Percentiles rank a stretch among this genome's conserved stretches.
Conservation (phyloP, 2,329 filamentous ascomycete species). For the Spiromastix sp. region DNA sequence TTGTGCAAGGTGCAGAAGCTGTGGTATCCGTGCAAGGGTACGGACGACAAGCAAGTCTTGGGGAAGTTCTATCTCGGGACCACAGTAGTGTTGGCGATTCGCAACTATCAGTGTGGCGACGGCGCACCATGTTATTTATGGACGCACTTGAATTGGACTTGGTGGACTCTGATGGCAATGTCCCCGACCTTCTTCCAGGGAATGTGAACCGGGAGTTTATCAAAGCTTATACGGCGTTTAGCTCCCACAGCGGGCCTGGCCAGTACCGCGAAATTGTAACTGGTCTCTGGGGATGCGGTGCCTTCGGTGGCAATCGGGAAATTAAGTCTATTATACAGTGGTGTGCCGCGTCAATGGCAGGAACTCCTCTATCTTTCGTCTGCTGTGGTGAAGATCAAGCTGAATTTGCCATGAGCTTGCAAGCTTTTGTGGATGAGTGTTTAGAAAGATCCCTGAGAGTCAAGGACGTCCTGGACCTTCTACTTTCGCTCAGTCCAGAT, state of each 20-base stretch:
- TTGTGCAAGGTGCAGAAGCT: slow-evolving; percentile 8
- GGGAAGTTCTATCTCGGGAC: slow-evolving; percentile 1
- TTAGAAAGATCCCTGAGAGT: slow-evolving; percentile 2
- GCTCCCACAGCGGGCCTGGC: not conserved
- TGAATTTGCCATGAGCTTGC: slow-evolving; percentile 4
- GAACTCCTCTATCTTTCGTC: slow-evolving; percentile 6
- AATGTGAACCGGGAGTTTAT: slow-evolving; percentile 8
- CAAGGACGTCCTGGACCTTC: slow-evolving; percentile 4
- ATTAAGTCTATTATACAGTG: slow-evolving; percentile 9
- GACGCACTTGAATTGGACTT: slow-evolving; percentile 8
- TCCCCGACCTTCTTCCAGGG: slow-evolving; percentile 8
- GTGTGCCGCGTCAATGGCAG: slow-evolving; percentile 10
- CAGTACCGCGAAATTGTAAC: slow-evolving; percentile 7
- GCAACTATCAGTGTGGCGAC: slow-evolving; percentile 2
- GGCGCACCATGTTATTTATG: slow-evolving; percentile 10
- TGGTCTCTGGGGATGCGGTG: slow-evolving; percentile 10
- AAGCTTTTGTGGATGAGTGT: not conserved
- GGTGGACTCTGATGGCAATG: not conserved
- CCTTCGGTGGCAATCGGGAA: slow-evolving; percentile 9
- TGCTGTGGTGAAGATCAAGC: slow-evolving; percentile 4
- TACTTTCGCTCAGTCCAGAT: not conserved
- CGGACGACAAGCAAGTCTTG: slow-evolving; percentile 6
- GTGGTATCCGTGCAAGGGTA: slow-evolving; percentile 7
- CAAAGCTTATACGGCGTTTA: slow-evolving; percentile 8
- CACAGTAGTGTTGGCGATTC: not conserved